Base-by-base conservation (phyloP, 148 eudicot species). In the Talinum fruticosum region DNA sequence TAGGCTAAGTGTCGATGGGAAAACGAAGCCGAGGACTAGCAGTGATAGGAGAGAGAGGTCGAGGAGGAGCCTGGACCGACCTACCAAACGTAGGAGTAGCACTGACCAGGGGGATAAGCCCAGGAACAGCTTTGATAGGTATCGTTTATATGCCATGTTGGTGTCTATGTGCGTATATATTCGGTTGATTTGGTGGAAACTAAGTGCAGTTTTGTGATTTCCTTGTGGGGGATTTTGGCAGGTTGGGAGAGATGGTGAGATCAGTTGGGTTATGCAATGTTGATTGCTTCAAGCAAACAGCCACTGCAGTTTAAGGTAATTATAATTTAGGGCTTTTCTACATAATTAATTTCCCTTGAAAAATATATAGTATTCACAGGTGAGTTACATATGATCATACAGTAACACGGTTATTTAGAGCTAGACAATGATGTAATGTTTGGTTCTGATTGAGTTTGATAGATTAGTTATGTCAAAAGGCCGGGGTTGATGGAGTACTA, bases 61-160 rank as follows among this genome's bases (percentile, higher is more conserved):
- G 65, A 84, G 88, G 66, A 89, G 76, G 85, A 86, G 88, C 62
- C 59, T 68, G 53, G 93, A 90, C 30, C 51, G 26, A 26, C 5
- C 74, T 5, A 81, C 67, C 7, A 90, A 81, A 75, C 30, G 79
- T 24, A 87, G 81, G 76, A 84, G 38, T 38, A 86, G 76, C 74
- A 24, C 54, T 3, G 90, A 90, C 28, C 82, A 82, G 57, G 66
- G 78, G 71, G 91, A 90, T 35, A 88, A 78, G 83, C 79, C 86
- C 0, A 84, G 91, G 76, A 90, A 81, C 41, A 92, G 93, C 85
- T 82, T 92, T 80, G 92, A 90, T 75, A 82, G 93, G 96, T 87
- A 80, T 66, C 87, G n/a, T 57, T 72, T 23, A 21, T 66, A 37
- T 12, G 26, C 24, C 4, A 45, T 12, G 29, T 32, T 65, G 14